A percentile compares a stretch with the other conserved stretches of the same genome.
phyloP scores from a whole-genome alignment of 1,284 basidiomycete genomes.

The Coniferiporia weirii region DNA sequence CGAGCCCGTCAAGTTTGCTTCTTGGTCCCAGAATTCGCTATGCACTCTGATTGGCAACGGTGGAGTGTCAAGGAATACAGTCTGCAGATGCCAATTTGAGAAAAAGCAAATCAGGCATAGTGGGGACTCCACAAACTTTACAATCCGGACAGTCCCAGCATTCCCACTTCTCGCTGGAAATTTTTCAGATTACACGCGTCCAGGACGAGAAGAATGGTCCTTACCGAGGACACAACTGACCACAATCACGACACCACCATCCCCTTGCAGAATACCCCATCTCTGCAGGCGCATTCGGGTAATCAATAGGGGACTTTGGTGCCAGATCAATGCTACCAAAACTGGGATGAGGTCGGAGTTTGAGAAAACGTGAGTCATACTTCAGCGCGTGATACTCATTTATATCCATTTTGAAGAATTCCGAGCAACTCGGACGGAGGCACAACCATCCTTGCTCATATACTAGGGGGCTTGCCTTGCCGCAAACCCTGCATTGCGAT shows the following conservation, averaged over 20 bases:
- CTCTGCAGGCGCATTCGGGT: constrained; percentile 31
- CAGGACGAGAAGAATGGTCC: constrained; percentile 15
- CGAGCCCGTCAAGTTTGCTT: background rate
- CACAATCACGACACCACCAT: constrained; percentile 62
- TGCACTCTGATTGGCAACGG: background rate
- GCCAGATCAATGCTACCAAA: constrained; percentile 27
- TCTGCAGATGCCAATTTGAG: background rate
- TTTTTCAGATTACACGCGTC: background rate
- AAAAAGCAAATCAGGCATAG: background rate
- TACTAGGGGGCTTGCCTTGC: constrained; percentile 41
- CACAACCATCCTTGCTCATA: constrained; percentile 59
- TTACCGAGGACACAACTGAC: constrained; percentile 66
- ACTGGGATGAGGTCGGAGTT: constrained; percentile 25
- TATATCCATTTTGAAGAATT: constrained; percentile 45
- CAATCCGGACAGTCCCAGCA: constrained; percentile 61
- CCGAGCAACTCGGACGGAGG: constrained; percentile 46
- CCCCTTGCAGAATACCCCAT: constrained; percentile 58
- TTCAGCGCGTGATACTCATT: constrained; percentile 22
- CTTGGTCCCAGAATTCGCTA: constrained; percentile 15
- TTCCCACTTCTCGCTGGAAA: constrained; percentile 61
- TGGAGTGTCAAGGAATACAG: background rate
- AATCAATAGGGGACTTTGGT: constrained; percentile 30
- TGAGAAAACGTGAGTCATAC: constrained; percentile 46
- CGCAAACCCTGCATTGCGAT: constrained; percentile 27
- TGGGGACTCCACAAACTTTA: constrained; percentile 31